Evolutionary conservation across 2,329 filamentous ascomycete genomes (phyloP), one percentile per base, ranked within the genome.

Genomic region (Cordyceps militaris): DNA sequence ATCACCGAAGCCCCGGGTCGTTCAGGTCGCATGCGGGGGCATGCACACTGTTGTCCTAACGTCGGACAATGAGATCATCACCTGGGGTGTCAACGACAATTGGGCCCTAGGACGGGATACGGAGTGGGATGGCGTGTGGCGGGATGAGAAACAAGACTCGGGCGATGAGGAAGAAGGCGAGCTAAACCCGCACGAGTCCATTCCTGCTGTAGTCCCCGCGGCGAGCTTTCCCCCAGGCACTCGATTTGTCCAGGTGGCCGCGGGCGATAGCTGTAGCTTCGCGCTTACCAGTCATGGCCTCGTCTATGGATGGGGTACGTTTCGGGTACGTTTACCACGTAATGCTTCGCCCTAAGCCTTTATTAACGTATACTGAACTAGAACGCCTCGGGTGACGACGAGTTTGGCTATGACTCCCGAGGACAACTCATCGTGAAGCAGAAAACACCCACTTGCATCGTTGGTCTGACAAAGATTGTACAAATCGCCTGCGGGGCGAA

Each of bases 61-160:
- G 43, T 78, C 83, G 63, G 84, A 91, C 70, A 89, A 89, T 74
- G 84, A 83, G 70, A 86, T 92, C 63, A 74, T 89, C 43, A 90
- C 87, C 19, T 93, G 89, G 89, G 89, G 89, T 59, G 88, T 91
- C 62, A 92, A 92, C 68, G 88, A 92, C 67, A 83, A 89, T 65
- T 84, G 85, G 60, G 87, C 89, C 1, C 79, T 93, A 34, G 89
- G 88, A 34, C 80, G 89, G 66, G 79, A 86, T 64, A 90, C 58
- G 76, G 71, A 75, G 3, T 85, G 83, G 76, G 79, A 83, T 3
- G 84, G 83, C 32, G 66, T 76, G 36, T 40, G 19, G 19, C 38
- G 38, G n/a, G 38, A 40, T 21, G 38, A 40, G 16, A 7, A 5
- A 2, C 74, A 78, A 47, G 78, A 81, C 48, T 70, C 74, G 10